Percentiles rank a stretch among this genome's conserved stretches.
phyloP scores from a whole-genome alignment of 2,329 filamentous ascomycete genomes.

The Pseudogymnoascus sp. region DNA sequence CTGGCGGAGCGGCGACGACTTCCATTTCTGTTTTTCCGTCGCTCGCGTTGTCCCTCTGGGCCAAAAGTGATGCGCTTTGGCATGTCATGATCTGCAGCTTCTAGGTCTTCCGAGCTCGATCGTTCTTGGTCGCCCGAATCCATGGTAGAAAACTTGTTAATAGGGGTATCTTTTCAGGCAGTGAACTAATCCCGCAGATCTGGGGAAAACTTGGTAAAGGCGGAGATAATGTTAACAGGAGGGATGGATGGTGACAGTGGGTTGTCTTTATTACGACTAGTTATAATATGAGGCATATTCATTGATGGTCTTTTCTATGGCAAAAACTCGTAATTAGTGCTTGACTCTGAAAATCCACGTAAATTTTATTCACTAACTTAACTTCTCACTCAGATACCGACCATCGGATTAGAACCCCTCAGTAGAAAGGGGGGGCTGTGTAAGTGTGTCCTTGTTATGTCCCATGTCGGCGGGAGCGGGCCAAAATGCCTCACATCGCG shows the following conservation, averaged over 20 bases:
- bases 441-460: background rate
- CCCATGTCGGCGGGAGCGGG: background rate
- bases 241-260: background rate
- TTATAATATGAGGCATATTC: background rate
- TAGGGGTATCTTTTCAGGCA: background rate
- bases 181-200: background rate
- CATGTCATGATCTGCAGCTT: background rate
- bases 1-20: slow-evolving; percentile 15
- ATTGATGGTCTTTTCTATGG: background rate
- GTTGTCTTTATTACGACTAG: background rate
- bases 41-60: background rate
- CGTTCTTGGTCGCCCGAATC: background rate
- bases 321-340: background rate
- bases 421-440: background rate
- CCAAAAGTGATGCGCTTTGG: slow-evolving; percentile 10
- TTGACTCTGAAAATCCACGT: background rate
- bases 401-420: background rate
- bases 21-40: background rate
- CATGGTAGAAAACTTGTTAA: background rate
- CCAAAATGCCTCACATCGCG: slow-evolving; percentile 2
- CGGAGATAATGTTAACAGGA: background rate
- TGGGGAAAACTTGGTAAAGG: background rate
- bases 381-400: background rate
- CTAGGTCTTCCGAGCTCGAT: slow-evolving; percentile 6
- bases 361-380: background rate